Evolutionary conservation across 257 asterid species (phyloP), one percentile per base, ranked within the genome.

Genomic region (Salvia splendens): DNA sequence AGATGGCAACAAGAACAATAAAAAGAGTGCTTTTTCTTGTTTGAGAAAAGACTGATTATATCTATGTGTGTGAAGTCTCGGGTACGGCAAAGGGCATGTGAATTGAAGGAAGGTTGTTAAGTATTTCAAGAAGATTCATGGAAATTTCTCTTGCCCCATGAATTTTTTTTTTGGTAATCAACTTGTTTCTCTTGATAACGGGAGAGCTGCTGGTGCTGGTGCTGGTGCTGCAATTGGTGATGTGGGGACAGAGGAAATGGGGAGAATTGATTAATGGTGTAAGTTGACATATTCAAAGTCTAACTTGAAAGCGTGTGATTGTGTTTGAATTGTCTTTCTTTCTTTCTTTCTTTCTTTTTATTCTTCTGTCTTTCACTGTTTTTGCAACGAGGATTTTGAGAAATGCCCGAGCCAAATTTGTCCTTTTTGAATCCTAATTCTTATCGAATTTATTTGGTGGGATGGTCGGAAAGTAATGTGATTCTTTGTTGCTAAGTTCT

Each of bases 201-300:
- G 53, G 61, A 6, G 42, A 38, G 8, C 1, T 24, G 30, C 30
- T 24, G 30, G 30, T 24, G 30, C 24, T 20, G 24, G 24, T 20
- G 24, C 30, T 24, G 30, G 7, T 35, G 40, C 40, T 35, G 40
- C 40, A 35, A 64, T 36, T 54, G 71, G n/a, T 41, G 50, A 67
- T 16, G 78, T 51, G 70, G 76, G 74, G 72, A 40, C 71, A 43
- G 28, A 35, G 12, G 67, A 30, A 61, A 20, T 17, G 12, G 68
- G 30, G 1, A 24, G 30, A 65, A 58, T 48, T 57, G 59, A 61
- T 50, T 40, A 35, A 56, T 16, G 58, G 68, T 46, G n/a, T 24
- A 59, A 6, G 82, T 77, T 80, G 81, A 80, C 80, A n/a, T 47
- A 38, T 77, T 80, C 82, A 69, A 61, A 70, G 77, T 70, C 78